Base-by-base conservation (phyloP, 2,329 filamentous ascomycete genomes). In the Cryphonectria nitschkei region DNA sequence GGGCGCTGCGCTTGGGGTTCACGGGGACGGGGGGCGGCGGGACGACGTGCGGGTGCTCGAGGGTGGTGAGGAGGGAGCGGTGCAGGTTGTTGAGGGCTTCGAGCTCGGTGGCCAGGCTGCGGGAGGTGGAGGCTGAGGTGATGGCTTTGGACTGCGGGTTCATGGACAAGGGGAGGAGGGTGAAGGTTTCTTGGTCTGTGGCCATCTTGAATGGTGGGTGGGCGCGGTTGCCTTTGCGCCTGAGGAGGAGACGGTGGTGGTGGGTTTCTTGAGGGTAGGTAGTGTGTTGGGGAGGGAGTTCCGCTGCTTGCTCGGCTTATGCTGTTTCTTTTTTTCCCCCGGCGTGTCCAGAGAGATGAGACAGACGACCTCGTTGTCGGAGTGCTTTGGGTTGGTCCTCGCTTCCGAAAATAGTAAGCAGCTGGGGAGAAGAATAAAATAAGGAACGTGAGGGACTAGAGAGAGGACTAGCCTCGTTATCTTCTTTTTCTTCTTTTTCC, bases 11-110 rank as follows among this genome's bases (percentile, higher is more conserved):
- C 84, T 98, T 97, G 67, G 94, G 95, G 85, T 97, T 97, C 73
- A 98, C 91, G 72, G 95, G 95, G 58, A 97, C 87, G 0, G 96
- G 96, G 0, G 95, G 92, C 6, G 95, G 94, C 0, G 95, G 95
- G 29, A 94, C 85, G 64, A 83, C 86, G 71, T 88, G 86, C 7
- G 91, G 88, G 41, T 84, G 81, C 61, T 89, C 86, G 75, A 94
- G 88, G 69, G 60, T 62, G 34, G 82, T 81, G 76, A 96, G 85
- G 72, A 98, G 88, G 60, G 87, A 81, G 75, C 90, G 89, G 88
- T 97, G 93, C 66, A 98, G 89, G 66, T 81, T 78, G 86, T 97
- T 98, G 73, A 98, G 89, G 58, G 89, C 84, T 46, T 86, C 82
- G 75, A 98, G 89, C 79, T 94, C 91, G 75, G 86, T 80, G 68